A percentile compares a stretch with the other conserved stretches of the same genome.
phyloP scores from a whole-genome alignment of 2,329 filamentous ascomycete species.

The Monosporascus cannonballus region DNA sequence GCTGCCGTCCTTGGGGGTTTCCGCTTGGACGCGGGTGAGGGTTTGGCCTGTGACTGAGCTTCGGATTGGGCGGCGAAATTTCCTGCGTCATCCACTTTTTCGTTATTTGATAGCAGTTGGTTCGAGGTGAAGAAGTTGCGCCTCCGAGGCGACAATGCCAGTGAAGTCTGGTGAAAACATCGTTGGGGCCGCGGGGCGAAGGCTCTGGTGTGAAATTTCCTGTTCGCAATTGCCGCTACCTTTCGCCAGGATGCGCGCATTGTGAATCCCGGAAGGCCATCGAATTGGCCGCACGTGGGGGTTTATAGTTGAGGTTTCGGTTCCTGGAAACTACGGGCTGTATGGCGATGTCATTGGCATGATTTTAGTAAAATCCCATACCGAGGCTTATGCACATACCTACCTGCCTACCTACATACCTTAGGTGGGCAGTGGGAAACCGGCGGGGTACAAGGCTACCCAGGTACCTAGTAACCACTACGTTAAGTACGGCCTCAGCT shows the following conservation, averaged over 20 bases:
- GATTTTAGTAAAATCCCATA: too few species aligned
- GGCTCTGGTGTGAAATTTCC: slow-evolving; percentile 22
- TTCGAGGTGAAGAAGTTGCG: slow-evolving; percentile 63
- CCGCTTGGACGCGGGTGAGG: slow-evolving; percentile 31
- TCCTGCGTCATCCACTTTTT: slow-evolving; percentile 14
- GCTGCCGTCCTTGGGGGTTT: slow-evolving; percentile 37
- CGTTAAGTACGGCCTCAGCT: too few species aligned
- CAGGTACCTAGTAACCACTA: too few species aligned
- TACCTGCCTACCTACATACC: too few species aligned
- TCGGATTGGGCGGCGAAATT: slow-evolving; percentile 10
- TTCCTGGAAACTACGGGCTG: neutral
- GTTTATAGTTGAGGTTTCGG: neutral
- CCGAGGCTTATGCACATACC: too few species aligned
- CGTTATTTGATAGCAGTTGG: slow-evolving; percentile 40
- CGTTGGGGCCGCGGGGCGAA: slow-evolving; percentile 26
- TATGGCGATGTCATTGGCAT: too few species aligned
- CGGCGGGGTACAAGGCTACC: too few species aligned
- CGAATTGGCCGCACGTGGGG: slow-evolving; percentile 1
- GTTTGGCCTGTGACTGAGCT: slow-evolving; percentile 7
- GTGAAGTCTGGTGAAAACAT: slow-evolving; percentile 41
- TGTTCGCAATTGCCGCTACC: slow-evolving; percentile 14
- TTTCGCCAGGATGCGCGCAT: slow-evolving; percentile 23
- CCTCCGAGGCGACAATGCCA: slow-evolving; percentile 43
- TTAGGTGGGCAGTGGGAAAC: too few species aligned
- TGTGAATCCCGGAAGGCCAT: slow-evolving; percentile 18